Evolutionary conservation across 805 yeast genomes (phyloP).

Genomic region (Cyberlindnera euphorbiae): DNA sequence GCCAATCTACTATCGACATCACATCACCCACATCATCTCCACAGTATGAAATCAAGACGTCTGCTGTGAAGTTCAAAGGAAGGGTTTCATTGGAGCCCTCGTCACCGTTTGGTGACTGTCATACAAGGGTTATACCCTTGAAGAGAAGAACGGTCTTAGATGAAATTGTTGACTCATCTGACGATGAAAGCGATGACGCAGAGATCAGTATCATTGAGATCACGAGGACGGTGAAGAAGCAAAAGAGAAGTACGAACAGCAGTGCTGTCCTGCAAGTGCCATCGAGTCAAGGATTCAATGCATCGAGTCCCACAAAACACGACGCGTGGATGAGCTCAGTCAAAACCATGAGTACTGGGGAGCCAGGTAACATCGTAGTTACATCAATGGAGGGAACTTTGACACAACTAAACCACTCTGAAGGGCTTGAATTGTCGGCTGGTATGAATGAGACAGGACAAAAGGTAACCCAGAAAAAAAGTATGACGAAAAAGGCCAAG

Average conservation of each 20-base stretch:
- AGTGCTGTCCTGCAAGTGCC: slow-evolving; percentile 20
- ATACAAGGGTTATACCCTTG: slow-evolving; percentile 15
- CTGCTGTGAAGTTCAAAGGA: slow-evolving; percentile 17
- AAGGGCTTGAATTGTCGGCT: too few species aligned
- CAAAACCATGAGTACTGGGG: too few species aligned
- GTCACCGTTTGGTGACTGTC: slow-evolving; percentile 11
- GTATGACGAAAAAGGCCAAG: too few species aligned
- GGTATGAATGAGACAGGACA: too few species aligned
- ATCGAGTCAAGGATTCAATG: slow-evolving; percentile 16
- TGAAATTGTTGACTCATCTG: slow-evolving; percentile 19
- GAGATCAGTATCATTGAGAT: slow-evolving; percentile 25
- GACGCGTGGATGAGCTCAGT: background rate
- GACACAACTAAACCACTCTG: too few species aligned
- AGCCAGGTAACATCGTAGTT: too few species aligned
- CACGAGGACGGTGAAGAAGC: slow-evolving; percentile 20
- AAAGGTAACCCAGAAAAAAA: too few species aligned
- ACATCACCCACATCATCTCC: slow-evolving; percentile 1
- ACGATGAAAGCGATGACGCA: slow-evolving; percentile 21
- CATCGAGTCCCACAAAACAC: slow-evolving; percentile 12
- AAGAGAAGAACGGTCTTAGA: slow-evolving; percentile 10
- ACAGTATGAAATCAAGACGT: slow-evolving; percentile 7
- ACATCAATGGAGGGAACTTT: too few species aligned
- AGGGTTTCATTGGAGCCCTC: slow-evolving; percentile 9
- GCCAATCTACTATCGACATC: slow-evolving; percentile 1
- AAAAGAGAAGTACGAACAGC: slow-evolving; percentile 6